These are phyloP conservation scores for Petunia secreta DNA, from an alignment of 257 asterid species.

Conservation along the genomic window DNA sequence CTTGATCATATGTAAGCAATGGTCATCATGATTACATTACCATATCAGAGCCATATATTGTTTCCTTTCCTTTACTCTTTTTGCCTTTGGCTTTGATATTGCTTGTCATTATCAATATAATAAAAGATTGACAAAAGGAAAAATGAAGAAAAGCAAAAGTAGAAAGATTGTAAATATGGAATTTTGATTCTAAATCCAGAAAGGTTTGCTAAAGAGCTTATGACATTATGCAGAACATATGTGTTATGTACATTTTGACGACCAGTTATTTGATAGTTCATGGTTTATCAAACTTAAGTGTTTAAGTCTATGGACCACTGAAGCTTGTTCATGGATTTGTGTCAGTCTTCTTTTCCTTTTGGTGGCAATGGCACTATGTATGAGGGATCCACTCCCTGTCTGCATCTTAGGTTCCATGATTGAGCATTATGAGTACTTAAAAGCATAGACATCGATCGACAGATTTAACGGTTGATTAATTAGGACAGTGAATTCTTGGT, in stretches of 20 bases:
- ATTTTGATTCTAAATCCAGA: too few relatives aligned
- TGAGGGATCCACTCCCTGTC: constrained; percentile 23
- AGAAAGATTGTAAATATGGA: too few relatives aligned
- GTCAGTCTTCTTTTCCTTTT: constrained; percentile 7
- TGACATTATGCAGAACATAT: neutral
- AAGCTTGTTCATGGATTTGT: neutral
- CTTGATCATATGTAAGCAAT: constrained; percentile 19
- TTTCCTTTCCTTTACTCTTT: constrained; percentile 3
- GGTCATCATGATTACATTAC: constrained; percentile 25
- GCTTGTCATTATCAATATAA: constrained; percentile 11
- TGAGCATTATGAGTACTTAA: constrained; percentile 6
- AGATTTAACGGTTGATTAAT: neutral
- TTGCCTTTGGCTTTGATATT: neutral
- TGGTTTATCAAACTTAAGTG: neutral
- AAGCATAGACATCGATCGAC: neutral
- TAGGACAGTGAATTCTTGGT: neutral
- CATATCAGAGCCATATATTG: neutral
- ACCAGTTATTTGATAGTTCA: neutral
- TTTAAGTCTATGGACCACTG: too few relatives aligned
- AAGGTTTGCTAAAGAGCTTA: neutral
- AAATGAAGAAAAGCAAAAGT: neutral
- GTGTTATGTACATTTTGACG: neutral
- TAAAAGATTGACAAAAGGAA: neutral
- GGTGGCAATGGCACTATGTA: neutral
- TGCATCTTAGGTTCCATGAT: constrained; percentile 7